These are phyloP conservation scores for Leccinum idahoense DNA, from an alignment of 1,284 basidiomycete species.

Conservation along the genomic window DNA sequence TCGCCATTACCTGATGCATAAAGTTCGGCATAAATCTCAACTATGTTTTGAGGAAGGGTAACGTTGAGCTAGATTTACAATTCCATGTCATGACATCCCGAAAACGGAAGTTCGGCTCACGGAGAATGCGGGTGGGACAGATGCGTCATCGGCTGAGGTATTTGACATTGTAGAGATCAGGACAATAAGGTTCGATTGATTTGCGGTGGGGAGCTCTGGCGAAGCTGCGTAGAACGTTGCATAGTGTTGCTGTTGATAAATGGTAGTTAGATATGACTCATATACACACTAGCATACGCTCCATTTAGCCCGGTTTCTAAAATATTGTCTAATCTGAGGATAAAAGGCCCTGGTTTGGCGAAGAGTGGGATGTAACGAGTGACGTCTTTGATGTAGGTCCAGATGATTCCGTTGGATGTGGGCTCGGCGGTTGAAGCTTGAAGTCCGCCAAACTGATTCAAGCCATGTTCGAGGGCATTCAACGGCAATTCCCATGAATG, in stretches of 20 bases:
- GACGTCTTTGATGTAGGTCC: conserved; percentile 75
- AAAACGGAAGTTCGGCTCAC: conserved; percentile 35
- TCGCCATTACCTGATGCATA: conserved; percentile 68
- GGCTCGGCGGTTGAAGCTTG: conserved; percentile 79
- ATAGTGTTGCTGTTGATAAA: conserved; percentile 49
- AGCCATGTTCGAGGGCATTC: conserved; percentile 1
- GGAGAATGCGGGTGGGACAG: conserved; percentile 68
- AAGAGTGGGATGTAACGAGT: conserved; percentile 70
- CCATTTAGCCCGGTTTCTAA: conserved; percentile 55
- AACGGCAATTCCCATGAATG: neutral
- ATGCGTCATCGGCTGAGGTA: conserved; percentile 60
- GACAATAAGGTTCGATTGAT: conserved; percentile 59
- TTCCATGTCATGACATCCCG: neutral
- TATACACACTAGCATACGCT: conserved; percentile 57
- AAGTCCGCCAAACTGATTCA: conserved; percentile 74
- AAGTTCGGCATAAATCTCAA: conserved; percentile 66
- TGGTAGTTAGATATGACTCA: conserved; percentile 1
- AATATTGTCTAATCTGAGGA: conserved; percentile 69
- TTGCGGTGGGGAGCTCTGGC: conserved; percentile 47
- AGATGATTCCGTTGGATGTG: conserved; percentile 64
- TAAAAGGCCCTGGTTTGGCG: conserved; percentile 58
- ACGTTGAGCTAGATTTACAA: conserved; percentile 48
- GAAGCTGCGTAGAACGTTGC: conserved; percentile 70
- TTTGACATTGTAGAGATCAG: conserved; percentile 63
- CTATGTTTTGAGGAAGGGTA: conserved; percentile 63